Base-by-base conservation (phyloP, 768 basidiomycete genomes). In the Trametes punicea region DNA sequence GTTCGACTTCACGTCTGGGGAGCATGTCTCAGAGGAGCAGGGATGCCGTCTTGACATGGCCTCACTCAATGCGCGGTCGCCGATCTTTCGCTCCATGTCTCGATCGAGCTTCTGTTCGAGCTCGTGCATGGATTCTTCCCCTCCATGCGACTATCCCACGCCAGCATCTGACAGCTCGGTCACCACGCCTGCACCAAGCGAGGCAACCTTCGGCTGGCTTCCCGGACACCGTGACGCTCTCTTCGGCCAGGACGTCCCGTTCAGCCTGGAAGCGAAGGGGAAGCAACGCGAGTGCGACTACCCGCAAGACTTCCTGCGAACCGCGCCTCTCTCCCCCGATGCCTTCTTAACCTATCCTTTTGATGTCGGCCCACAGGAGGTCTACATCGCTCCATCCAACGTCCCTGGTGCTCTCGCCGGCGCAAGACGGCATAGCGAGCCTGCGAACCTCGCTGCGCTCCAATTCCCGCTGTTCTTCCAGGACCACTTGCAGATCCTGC, bases 31-130 rank as follows among this genome's bases (percentile, higher is more conserved):
- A 33, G 55, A 23, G 23, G 16, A 15, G 45, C 45, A 39, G 26
- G 46, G 38, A 23, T 49, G 25, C 30, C 31, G 26, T 15, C 30
- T 25, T 26, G 47, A 20, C 53, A 36, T 40, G 25, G 9, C 44
- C 20, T 42, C 42, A 21, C 48, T 42, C 29, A 40, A 51, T 16
- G 29, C 42, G 42, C 40, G 44, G 21, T 60, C 58, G 48, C 58
- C 58, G 44, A 46, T 46, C 53, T 51, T 50, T 31, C 58, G 58
- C 31, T 55, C 58, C 52, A 46, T 53, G 53, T 60, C 58, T 46
- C 58, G 58, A 39, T 60, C 58, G 29, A 60, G 58, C 44, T 60
- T 51, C 45, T 44, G 46, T n/a, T 60, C 58, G 31, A 40, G 40
- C 44, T 45, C 48, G 21, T 49, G 36, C 40, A 47, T 39, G 51